These are phyloP conservation scores for Purpureocillium lavendulum DNA, from an alignment of 2,329 filamentous ascomycete genomes.

Conservation along the genomic window DNA sequence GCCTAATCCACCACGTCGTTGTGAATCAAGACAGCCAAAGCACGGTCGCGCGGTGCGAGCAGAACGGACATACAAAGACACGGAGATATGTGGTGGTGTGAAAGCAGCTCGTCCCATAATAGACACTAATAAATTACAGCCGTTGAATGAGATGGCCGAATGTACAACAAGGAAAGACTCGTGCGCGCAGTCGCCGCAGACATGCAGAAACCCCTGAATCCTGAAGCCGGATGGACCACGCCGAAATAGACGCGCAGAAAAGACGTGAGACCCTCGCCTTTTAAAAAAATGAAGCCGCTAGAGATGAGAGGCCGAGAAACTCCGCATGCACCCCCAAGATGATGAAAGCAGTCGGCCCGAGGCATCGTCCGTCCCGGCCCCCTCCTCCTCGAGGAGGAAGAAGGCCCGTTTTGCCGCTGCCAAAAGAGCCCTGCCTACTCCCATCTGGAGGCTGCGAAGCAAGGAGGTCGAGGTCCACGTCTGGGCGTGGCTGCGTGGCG, in stretches of 20 bases:
- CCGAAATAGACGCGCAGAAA: too few relatives aligned
- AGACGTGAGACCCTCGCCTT: too few relatives aligned
- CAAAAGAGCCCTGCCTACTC: conserved; percentile 1
- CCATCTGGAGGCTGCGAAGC: not conserved
- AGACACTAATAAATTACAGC: conserved; percentile 37
- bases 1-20: too few relatives aligned
- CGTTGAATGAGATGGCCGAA: conserved; percentile 31
- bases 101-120: conserved; percentile 13
- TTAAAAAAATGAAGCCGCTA: too few relatives aligned
- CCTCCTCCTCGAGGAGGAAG: too few relatives aligned
- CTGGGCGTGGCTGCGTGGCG: not conserved
- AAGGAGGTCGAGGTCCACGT: not conserved
- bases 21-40: too few relatives aligned
- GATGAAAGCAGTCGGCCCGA: not conserved
- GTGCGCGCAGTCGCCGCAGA: conserved; percentile 12
- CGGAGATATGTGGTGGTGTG: too few relatives aligned
- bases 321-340: conserved; percentile 6
- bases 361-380: too few relatives aligned
- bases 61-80: too few relatives aligned
- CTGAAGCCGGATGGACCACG: not conserved
- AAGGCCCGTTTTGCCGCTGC: not conserved
- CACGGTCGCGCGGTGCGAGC: too few relatives aligned
- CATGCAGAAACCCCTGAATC: conserved; percentile 13
- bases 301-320: not conserved
- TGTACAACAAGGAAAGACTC: conserved; percentile 15